Conservation (phyloP, 75 land plant genomes). For the Sequoia sempervirens region DNA sequence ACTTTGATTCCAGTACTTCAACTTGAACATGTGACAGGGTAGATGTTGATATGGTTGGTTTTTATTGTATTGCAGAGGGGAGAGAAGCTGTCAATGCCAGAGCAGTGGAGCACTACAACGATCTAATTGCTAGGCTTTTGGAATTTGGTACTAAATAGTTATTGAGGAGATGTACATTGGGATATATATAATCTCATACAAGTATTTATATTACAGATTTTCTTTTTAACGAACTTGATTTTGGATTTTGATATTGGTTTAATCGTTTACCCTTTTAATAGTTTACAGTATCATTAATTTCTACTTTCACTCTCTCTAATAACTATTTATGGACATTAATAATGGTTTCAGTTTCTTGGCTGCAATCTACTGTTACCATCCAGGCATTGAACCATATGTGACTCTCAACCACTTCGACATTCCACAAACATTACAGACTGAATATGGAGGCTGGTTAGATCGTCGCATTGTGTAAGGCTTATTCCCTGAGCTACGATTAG, state of each 20-base stretch:
- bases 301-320: neutral
- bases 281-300: neutral
- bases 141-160: neutral
- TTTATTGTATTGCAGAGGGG: neutral
- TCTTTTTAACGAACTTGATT: too few relatives aligned
- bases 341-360: neutral
- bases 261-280: too few relatives aligned
- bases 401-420: neutral
- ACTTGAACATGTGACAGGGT: neutral
- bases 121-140: neutral
- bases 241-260: too few relatives aligned
- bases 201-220: too few relatives aligned
- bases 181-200: neutral
- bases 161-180: neutral
- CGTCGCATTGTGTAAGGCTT: neutral
- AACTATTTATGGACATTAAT: neutral
- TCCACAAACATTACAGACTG: neutral
- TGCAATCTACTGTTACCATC: neutral
- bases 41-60: neutral
- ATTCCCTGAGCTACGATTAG: neutral
- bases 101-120: conserved; percentile 13
- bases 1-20: neutral
- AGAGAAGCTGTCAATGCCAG: conserved; percentile 5
- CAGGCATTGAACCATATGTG: neutral
- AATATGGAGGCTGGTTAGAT: neutral